Evolutionary conservation across 1,284 basidiomycete species (phyloP).

Genomic region (Neolentinus lepideus): DNA sequence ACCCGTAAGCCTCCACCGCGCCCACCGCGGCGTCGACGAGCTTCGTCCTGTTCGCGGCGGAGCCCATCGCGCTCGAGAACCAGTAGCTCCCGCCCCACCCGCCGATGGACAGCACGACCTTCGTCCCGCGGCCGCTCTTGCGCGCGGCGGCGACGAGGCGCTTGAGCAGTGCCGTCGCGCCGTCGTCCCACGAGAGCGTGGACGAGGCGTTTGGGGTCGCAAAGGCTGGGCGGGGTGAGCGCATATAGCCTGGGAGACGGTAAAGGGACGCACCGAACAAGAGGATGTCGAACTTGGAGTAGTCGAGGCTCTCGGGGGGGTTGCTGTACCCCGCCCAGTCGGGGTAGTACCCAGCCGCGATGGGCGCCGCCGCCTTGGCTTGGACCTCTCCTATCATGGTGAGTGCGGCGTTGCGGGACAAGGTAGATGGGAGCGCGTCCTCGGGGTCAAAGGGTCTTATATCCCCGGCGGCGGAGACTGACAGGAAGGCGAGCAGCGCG

Average conservation of each 20-base stretch:
- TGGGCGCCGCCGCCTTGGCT: slow-evolving; percentile 15
- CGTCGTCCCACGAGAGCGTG: slow-evolving; percentile 49
- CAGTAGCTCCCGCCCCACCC: slow-evolving; percentile 50
- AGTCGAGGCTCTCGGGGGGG: slow-evolving; percentile 65
- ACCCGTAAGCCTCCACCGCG: slow-evolving; percentile 52
- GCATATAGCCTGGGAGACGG: neutral
- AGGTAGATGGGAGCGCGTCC: slow-evolving; percentile 29
- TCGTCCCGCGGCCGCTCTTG: slow-evolving; percentile 46
- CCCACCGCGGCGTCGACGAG: slow-evolving; percentile 56
- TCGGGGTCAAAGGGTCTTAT: slow-evolving; percentile 27
- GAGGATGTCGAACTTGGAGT: slow-evolving; percentile 64
- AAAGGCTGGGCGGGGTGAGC: slow-evolving; percentile 44
- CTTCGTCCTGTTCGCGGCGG: slow-evolving; percentile 38
- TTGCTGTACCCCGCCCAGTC: slow-evolving; percentile 56
- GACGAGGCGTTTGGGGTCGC: slow-evolving; percentile 57
- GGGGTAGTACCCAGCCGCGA: slow-evolving; percentile 52
- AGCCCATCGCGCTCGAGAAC: slow-evolving; percentile 59
- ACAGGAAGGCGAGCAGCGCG: slow-evolving; percentile 32
- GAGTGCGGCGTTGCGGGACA: neutral
- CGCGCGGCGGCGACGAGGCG: slow-evolving; percentile 59
- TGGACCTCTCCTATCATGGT: slow-evolving; percentile 1
- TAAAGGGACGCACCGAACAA: slow-evolving; percentile 41
- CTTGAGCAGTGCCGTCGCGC: slow-evolving; percentile 44
- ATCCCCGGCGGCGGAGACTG: slow-evolving; percentile 15
- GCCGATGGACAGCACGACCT: slow-evolving; percentile 67